phyloP scores from a whole-genome alignment of 257 asterid genomes.

The Plectranthus barbatus region DNA sequence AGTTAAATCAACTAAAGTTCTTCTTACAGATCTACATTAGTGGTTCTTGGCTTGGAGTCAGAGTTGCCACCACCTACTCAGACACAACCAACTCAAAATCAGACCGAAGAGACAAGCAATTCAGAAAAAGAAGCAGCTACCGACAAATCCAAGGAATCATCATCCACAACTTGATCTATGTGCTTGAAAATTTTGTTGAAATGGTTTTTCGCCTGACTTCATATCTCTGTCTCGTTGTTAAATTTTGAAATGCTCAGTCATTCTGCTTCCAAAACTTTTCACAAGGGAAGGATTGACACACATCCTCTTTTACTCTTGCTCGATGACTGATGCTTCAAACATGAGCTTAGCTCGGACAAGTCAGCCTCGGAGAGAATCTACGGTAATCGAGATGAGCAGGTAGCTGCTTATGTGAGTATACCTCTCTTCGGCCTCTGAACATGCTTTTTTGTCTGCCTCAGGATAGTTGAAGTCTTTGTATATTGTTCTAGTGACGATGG shows the following conservation, averaged over 20 bases:
- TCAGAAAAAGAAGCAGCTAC: constrained; percentile 48
- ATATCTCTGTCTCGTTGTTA: neutral
- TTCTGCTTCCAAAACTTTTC: neutral
- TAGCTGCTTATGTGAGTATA: neutral
- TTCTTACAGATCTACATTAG: constrained; percentile 54
- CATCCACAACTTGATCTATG: constrained; percentile 27
- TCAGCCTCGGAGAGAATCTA: neutral
- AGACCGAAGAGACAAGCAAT: constrained; percentile 40
- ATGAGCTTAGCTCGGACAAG: neutral
- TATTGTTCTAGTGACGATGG: neutral
- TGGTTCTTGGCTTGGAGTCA: constrained; percentile 66
- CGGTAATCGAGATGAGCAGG: neutral
- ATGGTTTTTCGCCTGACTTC: neutral
- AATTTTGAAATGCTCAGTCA: neutral
- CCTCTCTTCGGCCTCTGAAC: neutral
- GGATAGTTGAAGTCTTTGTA: neutral
- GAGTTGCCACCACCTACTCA: constrained; percentile 51
- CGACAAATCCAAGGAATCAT: constrained; percentile 59
- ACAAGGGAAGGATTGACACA: neutral
- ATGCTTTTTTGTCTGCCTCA: neutral
- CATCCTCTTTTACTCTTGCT: neutral
- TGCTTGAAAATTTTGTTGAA: neutral
- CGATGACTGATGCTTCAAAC: neutral
- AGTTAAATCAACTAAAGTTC: neutral
- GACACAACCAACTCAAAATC: constrained; percentile 32